Base-by-base conservation (phyloP, 345 rosid species). In the Rhizophora apiculata region DNA sequence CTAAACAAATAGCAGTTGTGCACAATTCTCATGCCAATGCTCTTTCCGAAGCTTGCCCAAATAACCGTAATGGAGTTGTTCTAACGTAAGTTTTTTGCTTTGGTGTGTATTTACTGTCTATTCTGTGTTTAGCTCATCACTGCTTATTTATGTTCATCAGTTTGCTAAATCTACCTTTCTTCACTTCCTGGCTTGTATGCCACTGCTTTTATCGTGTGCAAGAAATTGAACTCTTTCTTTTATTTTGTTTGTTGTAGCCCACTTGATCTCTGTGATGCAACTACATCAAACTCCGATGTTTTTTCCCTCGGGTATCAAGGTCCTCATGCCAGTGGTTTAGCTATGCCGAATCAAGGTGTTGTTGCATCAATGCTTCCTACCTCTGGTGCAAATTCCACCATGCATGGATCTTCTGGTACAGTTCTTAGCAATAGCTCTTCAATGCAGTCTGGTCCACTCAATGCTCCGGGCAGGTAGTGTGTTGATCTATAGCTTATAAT, bases 1-100 rank as follows among this genome's bases (percentile, higher is more conserved):
- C 78, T 68, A 89, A 85, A 82, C 97, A 88, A 80, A 74, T 85
- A 60, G 81, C 80, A 51, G 75, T 83, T 54, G 84, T 80, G 63
- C 99, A 96, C 86, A 83, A 80, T 85, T 96, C 99, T 80, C 92
- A 88, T 74, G 81, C 77, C 72, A 74, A 76, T 74, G 90, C 99
- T 72, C 89, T 95, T 61, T 84, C 92, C 74, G 97, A 88, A 90
- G 90, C 79, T 76, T 87, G 82, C 79, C 97, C 93, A 8, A 93
- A 84, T 84, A 87, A 88, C 83, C 83, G 78, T 56, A 90, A 84
- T 81, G 98, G 98, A 69, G 75, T 78, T 62, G 34, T 80, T 62
- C 81, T 87, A 70, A 88, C 89, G 99, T 96, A 87, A 88, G 98
- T 80, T 60, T 64, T 78, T 36, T 43, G 51, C 68, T 64, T 62